Base-by-base conservation (phyloP, 2,329 filamentous ascomycete species). In the Neoscytalidium dimidiatum region DNA sequence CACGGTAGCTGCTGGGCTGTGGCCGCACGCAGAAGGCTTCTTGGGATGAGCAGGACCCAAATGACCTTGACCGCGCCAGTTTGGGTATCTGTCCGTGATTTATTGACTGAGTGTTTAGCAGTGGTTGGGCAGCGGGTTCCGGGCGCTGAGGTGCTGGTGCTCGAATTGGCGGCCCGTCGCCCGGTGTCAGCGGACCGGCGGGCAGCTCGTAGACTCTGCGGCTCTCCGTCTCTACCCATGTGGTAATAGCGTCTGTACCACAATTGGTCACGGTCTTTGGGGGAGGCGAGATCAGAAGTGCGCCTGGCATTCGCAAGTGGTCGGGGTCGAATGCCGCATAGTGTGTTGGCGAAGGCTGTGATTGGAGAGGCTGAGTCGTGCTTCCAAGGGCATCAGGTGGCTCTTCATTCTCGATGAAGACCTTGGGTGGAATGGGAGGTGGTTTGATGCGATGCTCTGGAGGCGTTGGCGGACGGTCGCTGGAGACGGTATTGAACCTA, bases 241-340 rank as follows among this genome's bases (percentile, higher is more conserved):
- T 58, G 2, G 51, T 29, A 9, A 64, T 49, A 5, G 62, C 43
- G 7, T 64, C 62, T 13, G 62, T 57, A 2, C 62, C 62, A 6
- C 6, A 43, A 9, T 17, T 64, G n/a, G 62, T 64, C 3, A 38
- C 52, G 5, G 62, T 64, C 31, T 57, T 49, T 21, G 43, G 23
- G 17, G 62, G 62, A 17, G 62, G 62, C 3, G 51, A 58, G 7
- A 58, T 48, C 8, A 29, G 21, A 7, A 58, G 41, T 4, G 62
- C 62, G 14, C 62, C 62, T 1, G 62, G 51, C 33, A 64, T 41
- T 29, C 62, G 62, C 8, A 64, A 33, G 26, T 57, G 51, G 21
- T 64, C 62, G 1, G 62, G 62, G 21, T 64, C 62, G 17, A 64
- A 64, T 3, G 62, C 62, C 4, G 62, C 62, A 13, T 57, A 64